A percentile compares a stretch with the other conserved stretches of the same genome.
phyloP scores from a whole-genome alignment of 2,329 filamentous ascomycete genomes.

The Trichoderma sp. region DNA sequence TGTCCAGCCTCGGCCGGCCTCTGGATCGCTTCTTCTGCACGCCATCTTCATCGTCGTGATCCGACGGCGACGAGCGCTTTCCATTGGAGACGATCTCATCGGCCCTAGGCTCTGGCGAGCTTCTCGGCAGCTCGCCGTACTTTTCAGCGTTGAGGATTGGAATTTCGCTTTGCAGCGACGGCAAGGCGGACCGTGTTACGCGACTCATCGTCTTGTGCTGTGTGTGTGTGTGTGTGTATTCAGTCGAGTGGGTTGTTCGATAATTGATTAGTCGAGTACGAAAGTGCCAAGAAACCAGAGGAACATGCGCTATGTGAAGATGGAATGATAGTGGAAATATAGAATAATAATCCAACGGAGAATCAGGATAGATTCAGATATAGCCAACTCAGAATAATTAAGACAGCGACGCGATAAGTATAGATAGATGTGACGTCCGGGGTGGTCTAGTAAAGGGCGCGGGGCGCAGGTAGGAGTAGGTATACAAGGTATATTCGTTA shows the following conservation, averaged over 20 bases:
- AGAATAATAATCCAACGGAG: constrained; percentile 1
- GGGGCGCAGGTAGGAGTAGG: constrained; percentile 4
- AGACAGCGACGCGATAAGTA: neutral
- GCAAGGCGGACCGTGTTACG: constrained; percentile 19
- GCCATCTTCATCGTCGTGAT: constrained; percentile 43
- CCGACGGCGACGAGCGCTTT: constrained; percentile 35
- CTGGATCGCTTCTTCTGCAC: constrained; percentile 63
- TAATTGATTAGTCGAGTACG: constrained; percentile 10
- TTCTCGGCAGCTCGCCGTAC: constrained; percentile 17
- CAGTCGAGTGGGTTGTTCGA: neutral
- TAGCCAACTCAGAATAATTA: neutral
- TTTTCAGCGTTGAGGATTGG: constrained; percentile 26
- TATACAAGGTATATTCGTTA: neutral
- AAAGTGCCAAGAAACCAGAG: no score
- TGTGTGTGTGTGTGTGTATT: neutral
- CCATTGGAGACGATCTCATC: neutral
- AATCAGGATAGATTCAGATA: neutral
- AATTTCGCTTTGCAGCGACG: constrained; percentile 25
- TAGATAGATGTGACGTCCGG: constrained; percentile 7
- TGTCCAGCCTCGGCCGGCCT: constrained; percentile 74
- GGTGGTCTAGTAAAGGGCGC: neutral
- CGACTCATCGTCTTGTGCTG: constrained; percentile 19
- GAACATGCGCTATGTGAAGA: no score
- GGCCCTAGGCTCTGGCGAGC: neutral
- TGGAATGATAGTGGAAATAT: no score